Evolutionary conservation across 2,329 filamentous ascomycete genomes (phyloP).

Genomic region (Sclerotinia borealis): DNA sequence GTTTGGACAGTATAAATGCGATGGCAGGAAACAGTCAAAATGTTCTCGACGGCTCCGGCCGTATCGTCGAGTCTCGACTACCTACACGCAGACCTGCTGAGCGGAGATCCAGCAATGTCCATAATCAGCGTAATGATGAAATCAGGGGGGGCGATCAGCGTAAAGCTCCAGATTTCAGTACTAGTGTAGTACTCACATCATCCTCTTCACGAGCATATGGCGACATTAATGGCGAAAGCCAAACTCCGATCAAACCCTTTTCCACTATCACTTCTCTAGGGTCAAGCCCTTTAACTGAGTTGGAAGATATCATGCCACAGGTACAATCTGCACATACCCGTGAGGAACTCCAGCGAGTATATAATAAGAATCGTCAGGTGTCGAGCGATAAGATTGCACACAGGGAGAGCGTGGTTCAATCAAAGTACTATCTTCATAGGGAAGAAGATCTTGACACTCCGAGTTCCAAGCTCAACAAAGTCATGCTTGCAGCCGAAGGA

Average conservation of each 20-base stretch:
- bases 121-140: background rate
- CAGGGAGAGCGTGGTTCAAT: background rate
- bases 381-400: background rate
- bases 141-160: background rate
- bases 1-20: background rate
- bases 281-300: constrained; percentile 8
- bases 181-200: background rate
- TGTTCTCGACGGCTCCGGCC: background rate
- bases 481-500: background rate
- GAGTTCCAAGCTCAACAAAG: background rate
- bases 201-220: background rate
- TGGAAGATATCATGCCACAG: constrained; percentile 1
- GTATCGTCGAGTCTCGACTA: background rate
- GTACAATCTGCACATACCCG: background rate
- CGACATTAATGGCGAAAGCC: background rate
- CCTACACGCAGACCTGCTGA: constrained; percentile 1
- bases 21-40: background rate
- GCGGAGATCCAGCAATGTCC: background rate
- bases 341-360: constrained; percentile 3
- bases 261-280: background rate
- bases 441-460: background rate
- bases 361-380: background rate
- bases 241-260: constrained; percentile 8
- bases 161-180: background rate
- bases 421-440: background rate